Evolutionary conservation across 2,329 filamentous ascomycete genomes (phyloP), one percentile per base, ranked within the genome.

Genomic region (Pyrenochaeta sp.): DNA sequence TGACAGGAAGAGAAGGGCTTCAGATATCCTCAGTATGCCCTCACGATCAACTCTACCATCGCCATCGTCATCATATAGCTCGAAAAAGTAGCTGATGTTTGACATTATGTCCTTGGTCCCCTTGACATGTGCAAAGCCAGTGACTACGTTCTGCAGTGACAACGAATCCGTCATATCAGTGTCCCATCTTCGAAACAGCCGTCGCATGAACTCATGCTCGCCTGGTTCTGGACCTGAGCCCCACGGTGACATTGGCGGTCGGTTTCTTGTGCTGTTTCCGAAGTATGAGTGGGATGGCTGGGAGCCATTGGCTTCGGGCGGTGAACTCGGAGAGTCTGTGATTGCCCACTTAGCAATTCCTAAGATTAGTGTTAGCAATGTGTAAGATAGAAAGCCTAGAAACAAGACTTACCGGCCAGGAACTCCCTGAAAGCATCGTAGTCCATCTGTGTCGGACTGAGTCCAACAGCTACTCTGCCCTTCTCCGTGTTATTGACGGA

Each of bases 371-470:
- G 36, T 64, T 36, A 66, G 56, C n/a, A 17, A 27, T 42, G n/a
- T 11, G 9, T 2, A 4, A 17, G 15, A 21, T 1, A n/a, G 6
- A 23, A 11, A 14, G 12, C 11, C 7, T 4, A 18, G 21, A n/a
- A 9, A 37, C 14, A 9, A 21, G 20, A 62, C 73, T 58, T 58
- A 77, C 80, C 79, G 4, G 95, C 92, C 39, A 99, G 81, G 66
- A 99, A 98, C 68, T 98, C 93, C 51, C 94, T 84, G 77, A 98
- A 99, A 1, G 90, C 92, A 75, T 97, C 91, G 69, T 98, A 99
- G 74, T 98, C 93, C 95, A 99, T 99, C 63, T 93, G 83, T 23
- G 90, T 96, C 12, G 92, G 91, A 74, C 92, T 97, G 6, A 92
- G 89, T 0, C 93, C 94, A 1, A 97, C 82, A 0, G 91, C 94